Base-by-base conservation (phyloP, 768 basidiomycete species). In the Suillus placidus region DNA sequence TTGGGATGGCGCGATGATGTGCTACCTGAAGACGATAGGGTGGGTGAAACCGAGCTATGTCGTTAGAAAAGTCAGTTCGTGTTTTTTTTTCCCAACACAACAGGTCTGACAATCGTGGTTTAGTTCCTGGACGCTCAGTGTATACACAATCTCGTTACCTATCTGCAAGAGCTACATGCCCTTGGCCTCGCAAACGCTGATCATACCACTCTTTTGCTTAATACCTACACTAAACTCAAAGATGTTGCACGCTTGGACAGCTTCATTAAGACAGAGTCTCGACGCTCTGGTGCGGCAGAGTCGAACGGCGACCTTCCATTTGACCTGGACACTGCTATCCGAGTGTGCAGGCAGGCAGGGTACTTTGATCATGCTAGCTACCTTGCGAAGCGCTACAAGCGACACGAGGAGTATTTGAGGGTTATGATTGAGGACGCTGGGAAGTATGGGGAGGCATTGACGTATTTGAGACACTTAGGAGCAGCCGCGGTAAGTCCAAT, bases 71-170 rank as follows among this genome's bases (percentile, higher is more conserved):
- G 97, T 95, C 71, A 62, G 76, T 47, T 23, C 58, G 60, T 26
- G 4, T 52, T 30, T 52, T n/a, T n/a, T n/a, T 6, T 26, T 34
- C 54, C 7, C 37, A 13, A 12, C 13, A 49, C 18, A 2, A 32
- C 14, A 13, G 18, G 18, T 60, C 56, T 64, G 52, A 51, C 56
- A 47, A 56, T 74, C 14, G 71, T 57, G 58, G 60, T 47, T 7
- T 65, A 98, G 96, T 99, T 95, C 78, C 87, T 99, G 43, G 97
- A 97, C 69, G 95, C 97, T 0, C 97, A 99, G 73, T 84, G 96
- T 2, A 97, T 98, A 63, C 92, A 95, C 68, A 95, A 96, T 74
- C 90, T 99, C 61, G 95, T 93, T 37, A 93, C 93, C 1, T 99
- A 98, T 76, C 85, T 99, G 0, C 96, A 99, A 84, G 96, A 97